Evolutionary conservation across 257 asterid species (phyloP), one percentile per base, ranked within the genome.

Genomic region (Nicotiana sylvestris): DNA sequence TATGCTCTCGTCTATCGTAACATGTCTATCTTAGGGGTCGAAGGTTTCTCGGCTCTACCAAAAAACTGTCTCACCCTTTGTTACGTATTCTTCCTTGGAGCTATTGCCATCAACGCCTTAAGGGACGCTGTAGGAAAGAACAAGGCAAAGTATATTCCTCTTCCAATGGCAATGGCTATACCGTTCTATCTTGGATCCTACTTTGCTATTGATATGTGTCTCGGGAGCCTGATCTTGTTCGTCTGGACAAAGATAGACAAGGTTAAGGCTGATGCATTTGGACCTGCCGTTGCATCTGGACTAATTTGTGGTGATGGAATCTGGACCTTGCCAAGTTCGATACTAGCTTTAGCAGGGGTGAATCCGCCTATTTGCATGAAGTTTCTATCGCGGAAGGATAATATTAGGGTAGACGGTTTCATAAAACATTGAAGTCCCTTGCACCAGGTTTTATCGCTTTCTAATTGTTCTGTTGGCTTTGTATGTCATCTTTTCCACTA

Each of bases 101-200:
- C 97, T 32, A 85, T 93, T 35, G 67, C 87, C 9, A 85, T 91
- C 77, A 93, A 93, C 82, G 9, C 81, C 17, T 80, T 88, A 1
- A 87, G 91, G 76, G 97, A 93, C 64, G 76, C 83, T 25, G n/a
- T 85, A 56, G 97, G 97, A 2, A 86, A 87, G 85, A 80, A 85
- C 43, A 69, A 86, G 58, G 83, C 89, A 0, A 81, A 87, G 90
- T 93, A 85, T 61, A 84, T 93, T 39, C 96, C 96, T 3, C 81
- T 91, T 51, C 97, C 97, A 3, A 91, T 93, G 94, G 95, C 95
- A 3, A 92, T 92, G 97, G 97, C 97, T 0, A 90, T 91, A 55
- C 96, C 97, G 0, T 91, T 91, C 82, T 91, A 89, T 56, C 51
- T 90, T 65, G 97, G 97, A 4, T 82, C 93, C 2, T 87, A 91